phyloP scores from a whole-genome alignment of 139 green algal genomes.

The Coccomyxa sp. region DNA sequence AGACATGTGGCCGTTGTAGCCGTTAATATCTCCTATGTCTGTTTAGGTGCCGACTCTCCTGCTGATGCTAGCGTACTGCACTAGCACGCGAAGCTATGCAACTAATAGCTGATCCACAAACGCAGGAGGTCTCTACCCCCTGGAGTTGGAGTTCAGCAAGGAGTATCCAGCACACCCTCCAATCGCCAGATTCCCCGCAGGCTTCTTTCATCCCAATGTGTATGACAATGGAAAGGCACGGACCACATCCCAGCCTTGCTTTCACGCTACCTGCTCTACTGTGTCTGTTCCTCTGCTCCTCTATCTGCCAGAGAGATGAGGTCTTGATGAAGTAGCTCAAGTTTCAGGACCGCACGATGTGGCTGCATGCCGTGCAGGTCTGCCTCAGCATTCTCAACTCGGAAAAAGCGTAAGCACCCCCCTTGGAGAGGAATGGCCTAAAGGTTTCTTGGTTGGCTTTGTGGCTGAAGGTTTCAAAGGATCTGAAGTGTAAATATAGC shows the following conservation, averaged over 20 bases:
- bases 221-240: not conserved
- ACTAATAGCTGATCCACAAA: too few species aligned
- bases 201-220: not conserved
- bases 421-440: too few species aligned
- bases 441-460: too few species aligned
- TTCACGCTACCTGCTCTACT: not conserved
- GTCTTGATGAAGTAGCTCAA: too few species aligned
- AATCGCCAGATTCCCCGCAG: not conserved
- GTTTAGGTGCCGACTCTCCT: too few species aligned
- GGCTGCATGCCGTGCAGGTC: not conserved
- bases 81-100: too few species aligned
- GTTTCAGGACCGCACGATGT: too few species aligned
- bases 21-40: too few species aligned
- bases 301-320: not conserved
- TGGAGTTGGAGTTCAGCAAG: not conserved
- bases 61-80: too few species aligned
- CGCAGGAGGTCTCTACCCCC: not conserved
- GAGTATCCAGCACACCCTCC: not conserved
- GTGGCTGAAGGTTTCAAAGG: not conserved
- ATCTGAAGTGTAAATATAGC: not conserved
- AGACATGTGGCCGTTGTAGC: too few species aligned
- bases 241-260: not conserved
- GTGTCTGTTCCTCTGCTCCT: not conserved
- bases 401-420: not conserved
- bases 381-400: not conserved